Evolutionary conservation across 768 basidiomycete species (phyloP).

Genomic region (Rhodotorula paludigena): DNA sequence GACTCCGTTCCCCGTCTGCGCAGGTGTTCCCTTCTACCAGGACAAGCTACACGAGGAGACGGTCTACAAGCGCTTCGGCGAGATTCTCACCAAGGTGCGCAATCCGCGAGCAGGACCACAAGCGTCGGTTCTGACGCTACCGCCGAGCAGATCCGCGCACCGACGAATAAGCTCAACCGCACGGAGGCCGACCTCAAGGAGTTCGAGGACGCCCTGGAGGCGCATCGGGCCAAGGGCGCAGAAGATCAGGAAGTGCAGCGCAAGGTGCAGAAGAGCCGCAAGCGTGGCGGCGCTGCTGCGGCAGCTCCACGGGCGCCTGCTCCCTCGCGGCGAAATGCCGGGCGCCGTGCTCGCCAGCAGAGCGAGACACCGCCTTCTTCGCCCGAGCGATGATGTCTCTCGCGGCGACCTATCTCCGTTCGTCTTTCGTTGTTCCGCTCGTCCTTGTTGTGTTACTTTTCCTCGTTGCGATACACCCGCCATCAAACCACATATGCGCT

Average conservation of each 20-base stretch:
- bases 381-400: background rate
- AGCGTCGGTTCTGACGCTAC: background rate
- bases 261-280: constrained; percentile 30
- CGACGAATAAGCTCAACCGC: constrained; percentile 87
- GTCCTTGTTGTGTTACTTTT: constrained; percentile 6
- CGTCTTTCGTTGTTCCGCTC: background rate
- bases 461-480: too few species aligned
- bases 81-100: constrained; percentile 80
- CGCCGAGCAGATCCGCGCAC: constrained; percentile 50
- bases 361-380: constrained; percentile 20
- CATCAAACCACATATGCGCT: too few species aligned
- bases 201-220: constrained; percentile 83
- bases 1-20: too few species aligned
- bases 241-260: constrained; percentile 67
- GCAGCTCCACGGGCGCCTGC: background rate
- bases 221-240: constrained; percentile 74
- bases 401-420: too few species aligned
- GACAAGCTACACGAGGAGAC: constrained; percentile 87
- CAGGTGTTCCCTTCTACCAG: constrained; percentile 75
- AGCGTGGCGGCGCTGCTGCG: constrained; percentile 3
- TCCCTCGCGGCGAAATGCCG: background rate
- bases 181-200: constrained; percentile 90
- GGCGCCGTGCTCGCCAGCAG: background rate
- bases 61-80: constrained; percentile 75
- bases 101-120: too few species aligned